Percentiles rank a stretch among this genome's conserved stretches.
phyloP scores from a whole-genome alignment of 2,329 filamentous ascomycete genomes.

The Pyrenochaeta sp. region DNA sequence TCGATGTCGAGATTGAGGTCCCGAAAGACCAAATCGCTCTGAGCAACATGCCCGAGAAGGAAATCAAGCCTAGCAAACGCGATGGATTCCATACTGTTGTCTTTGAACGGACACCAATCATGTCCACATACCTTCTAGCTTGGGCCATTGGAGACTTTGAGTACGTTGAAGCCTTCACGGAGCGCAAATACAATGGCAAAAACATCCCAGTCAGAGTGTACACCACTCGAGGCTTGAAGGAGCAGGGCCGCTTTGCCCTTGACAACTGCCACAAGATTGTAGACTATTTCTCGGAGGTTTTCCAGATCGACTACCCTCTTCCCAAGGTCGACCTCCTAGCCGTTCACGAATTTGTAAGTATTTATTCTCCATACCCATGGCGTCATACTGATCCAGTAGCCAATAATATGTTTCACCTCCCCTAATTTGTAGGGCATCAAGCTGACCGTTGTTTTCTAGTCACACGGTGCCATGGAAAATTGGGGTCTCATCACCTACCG shows the following conservation, averaged over 20 bases:
- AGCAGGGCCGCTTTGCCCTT: constrained; percentile 88
- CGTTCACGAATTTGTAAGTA: constrained; percentile 87
- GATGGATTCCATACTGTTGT: constrained; percentile 76
- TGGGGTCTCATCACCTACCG: constrained; percentile 97
- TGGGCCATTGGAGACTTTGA: constrained; percentile 98
- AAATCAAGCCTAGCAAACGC: constrained; percentile 75
- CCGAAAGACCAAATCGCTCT: constrained; percentile 87
- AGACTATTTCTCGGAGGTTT: constrained; percentile 95
- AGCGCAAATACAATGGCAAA: constrained; percentile 89
- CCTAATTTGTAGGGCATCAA: constrained; percentile 14
- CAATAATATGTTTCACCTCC: constrained; percentile 51
- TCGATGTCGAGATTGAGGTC: constrained; percentile 91
- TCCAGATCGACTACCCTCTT: constrained; percentile 84
- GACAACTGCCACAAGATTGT: constrained; percentile 92
- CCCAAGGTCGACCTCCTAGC: constrained; percentile 96
- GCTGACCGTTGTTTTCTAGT: constrained; percentile 58
- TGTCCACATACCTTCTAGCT: constrained; percentile 95
- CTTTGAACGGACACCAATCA: constrained; percentile 89
- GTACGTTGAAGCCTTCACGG: constrained; percentile 90
- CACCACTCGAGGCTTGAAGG: constrained; percentile 91
- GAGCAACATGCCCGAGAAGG: constrained; percentile 94
- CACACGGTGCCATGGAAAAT: constrained; percentile 93
- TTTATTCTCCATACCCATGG: constrained; percentile 1
- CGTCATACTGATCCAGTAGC: constrained; percentile 40
- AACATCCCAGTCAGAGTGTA: constrained; percentile 93